These are phyloP conservation scores for Stagonosporopsis vannaccii DNA, from an alignment of 2,329 filamentous ascomycete species.

Conservation along the genomic window DNA sequence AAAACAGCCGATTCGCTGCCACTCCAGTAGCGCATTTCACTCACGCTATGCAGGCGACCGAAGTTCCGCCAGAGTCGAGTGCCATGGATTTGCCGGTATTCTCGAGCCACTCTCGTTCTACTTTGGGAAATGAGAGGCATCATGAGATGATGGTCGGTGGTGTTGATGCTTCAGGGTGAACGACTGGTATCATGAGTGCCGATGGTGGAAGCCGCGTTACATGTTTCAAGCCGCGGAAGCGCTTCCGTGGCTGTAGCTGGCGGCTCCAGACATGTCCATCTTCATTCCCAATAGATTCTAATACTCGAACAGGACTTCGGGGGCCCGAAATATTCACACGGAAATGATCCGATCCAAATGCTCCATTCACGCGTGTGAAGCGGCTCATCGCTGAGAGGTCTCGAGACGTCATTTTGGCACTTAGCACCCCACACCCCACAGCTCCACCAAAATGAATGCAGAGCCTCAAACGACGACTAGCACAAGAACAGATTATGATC, in stretches of 20 bases:
- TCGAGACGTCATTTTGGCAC: neutral
- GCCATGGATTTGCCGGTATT: neutral
- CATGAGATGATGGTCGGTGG: neutral
- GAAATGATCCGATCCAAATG: too few species aligned
- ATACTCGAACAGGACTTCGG: too few species aligned
- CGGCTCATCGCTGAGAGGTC: neutral
- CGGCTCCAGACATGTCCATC: too few species aligned
- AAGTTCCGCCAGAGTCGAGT: neutral
- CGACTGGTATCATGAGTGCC: neutral
- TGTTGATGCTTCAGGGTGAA: neutral
- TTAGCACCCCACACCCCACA: neutral
- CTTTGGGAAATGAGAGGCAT: neutral
- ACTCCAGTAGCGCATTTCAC: neutral
- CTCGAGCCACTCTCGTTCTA: neutral
- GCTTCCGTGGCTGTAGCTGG: neutral
- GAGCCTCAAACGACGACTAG: neutral
- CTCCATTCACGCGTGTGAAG: neutral
- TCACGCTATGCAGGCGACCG: neutral
- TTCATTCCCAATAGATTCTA: too few species aligned
- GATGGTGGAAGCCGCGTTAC: neutral
- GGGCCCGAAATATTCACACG: too few species aligned
- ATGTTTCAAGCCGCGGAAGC: neutral
- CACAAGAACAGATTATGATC: neutral
- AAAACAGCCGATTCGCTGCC: conserved; percentile 2
- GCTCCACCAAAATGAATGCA: neutral